A percentile compares a stretch with the other conserved stretches of the same genome.
Conservation (phyloP, 2,329 filamentous ascomycete species). For the Pestalotiopsis sp. region DNA sequence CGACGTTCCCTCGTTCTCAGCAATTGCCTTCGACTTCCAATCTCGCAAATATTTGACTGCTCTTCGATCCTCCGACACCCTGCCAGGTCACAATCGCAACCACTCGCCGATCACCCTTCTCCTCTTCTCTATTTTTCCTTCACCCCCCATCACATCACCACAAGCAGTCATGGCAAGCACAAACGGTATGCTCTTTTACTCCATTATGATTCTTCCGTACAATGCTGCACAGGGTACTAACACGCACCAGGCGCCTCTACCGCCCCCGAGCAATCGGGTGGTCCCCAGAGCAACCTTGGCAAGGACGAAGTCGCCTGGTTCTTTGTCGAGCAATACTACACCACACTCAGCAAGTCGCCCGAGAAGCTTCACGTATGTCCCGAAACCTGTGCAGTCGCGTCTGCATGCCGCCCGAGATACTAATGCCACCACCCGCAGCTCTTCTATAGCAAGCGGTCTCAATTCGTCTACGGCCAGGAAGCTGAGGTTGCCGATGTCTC, state of each 20-base stretch:
- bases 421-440: conserved; percentile 50
- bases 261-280: conserved; percentile 31
- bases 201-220: background rate
- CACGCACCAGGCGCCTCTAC: conserved; percentile 29
- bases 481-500: conserved; percentile 86
- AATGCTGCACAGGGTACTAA: background rate
- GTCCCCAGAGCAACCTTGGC: conserved; percentile 49
- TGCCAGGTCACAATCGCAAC: background rate
- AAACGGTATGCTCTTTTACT: conserved; percentile 11
- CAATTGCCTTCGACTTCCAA: background rate
- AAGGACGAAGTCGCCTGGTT: conserved; percentile 99
- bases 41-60: too few species aligned
- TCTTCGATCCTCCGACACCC: background rate
- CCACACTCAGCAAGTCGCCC: conserved; percentile 89
- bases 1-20: background rate
- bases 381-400: too few species aligned
- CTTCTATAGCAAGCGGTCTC: conserved; percentile 95
- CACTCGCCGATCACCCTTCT: background rate
- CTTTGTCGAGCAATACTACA: conserved; percentile 99
- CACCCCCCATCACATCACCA: conserved; percentile 4
- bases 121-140: background rate
- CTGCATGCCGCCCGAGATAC: background rate
- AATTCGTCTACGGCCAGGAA: conserved; percentile 91
- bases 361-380: conserved; percentile 81
- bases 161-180: conserved; percentile 12